These are phyloP conservation scores for Auriscalpium vulgare DNA, from an alignment of 768 basidiomycete species.

Conservation along the genomic window DNA sequence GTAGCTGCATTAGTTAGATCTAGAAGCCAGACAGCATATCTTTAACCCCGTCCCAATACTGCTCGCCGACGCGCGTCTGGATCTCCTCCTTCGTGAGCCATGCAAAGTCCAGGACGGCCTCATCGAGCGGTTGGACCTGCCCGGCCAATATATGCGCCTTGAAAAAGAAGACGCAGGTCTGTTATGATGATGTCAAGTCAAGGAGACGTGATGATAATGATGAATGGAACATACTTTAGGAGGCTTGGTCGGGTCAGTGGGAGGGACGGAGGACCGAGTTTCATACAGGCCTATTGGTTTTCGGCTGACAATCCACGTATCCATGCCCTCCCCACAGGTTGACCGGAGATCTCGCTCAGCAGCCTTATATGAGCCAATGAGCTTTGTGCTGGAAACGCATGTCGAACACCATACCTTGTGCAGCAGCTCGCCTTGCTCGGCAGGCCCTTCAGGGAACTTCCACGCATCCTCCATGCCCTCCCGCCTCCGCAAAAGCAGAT, in stretches of 20 bases:
- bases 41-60: slow-evolving; percentile 73
- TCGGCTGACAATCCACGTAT: slow-evolving; percentile 88
- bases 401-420: slow-evolving; percentile 54
- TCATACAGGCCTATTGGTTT: slow-evolving; percentile 80
- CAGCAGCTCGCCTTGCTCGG: slow-evolving; percentile 58
- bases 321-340: slow-evolving; percentile 78
- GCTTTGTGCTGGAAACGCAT: slow-evolving; percentile 4
- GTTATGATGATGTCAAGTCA: background rate
- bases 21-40: slow-evolving; percentile 71
- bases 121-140: slow-evolving; percentile 55
- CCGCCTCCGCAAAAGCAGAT: slow-evolving; percentile 61
- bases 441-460: slow-evolving; percentile 71
- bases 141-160: slow-evolving; percentile 92
- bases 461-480: slow-evolving; percentile 47
- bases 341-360: slow-evolving; percentile 63
- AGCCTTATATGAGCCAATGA: slow-evolving; percentile 38
- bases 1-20: slow-evolving; percentile 1
- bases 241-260: slow-evolving; percentile 12
- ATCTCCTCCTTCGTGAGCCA: slow-evolving; percentile 96
- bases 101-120: slow-evolving; percentile 65
- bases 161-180: slow-evolving; percentile 84
- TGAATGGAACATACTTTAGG: slow-evolving; percentile 9
- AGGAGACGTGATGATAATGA: background rate
- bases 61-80: slow-evolving; percentile 49
- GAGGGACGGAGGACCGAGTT: slow-evolving; percentile 25